Conservation (phyloP, 176 grass and related monocot species). For the Chrysopogon serrulatus region DNA sequence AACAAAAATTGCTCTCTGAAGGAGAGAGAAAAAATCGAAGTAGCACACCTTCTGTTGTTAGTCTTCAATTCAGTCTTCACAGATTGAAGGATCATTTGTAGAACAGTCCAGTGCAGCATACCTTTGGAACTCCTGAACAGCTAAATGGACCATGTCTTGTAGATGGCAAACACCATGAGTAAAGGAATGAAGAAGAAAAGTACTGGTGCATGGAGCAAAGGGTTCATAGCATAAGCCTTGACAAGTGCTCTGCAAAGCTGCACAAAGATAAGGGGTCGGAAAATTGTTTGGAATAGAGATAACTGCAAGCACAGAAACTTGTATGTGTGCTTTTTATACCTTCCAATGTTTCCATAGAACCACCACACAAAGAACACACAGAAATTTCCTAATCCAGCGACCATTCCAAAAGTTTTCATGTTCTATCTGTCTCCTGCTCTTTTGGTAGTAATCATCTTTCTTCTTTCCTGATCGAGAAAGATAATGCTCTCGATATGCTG, state of each 20-base stretch:
- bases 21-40: too few relatives aligned
- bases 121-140: neutral
- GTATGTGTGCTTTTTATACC: constrained; percentile 38
- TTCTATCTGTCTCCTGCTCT: too few relatives aligned
- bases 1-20: too few relatives aligned
- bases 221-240: constrained; percentile 85
- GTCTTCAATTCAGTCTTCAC: too few relatives aligned
- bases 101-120: neutral
- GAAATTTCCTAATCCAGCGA: constrained; percentile 76
- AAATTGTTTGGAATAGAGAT: neutral
- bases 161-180: constrained; percentile 50
- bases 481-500: constrained; percentile 51
- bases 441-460: constrained; percentile 65
- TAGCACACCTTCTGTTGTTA: too few relatives aligned
- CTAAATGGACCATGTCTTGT: constrained; percentile 69
- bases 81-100: too few relatives aligned
- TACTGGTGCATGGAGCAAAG: constrained; percentile 61
- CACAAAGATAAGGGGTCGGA: neutral
- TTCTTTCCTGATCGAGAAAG: constrained; percentile 84
- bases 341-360: constrained; percentile 82
- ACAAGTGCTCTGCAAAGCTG: constrained; percentile 84
- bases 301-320: too few relatives aligned
- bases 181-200: constrained; percentile 68
- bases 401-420: constrained; percentile 40
- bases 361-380: constrained; percentile 47